Evolutionary conservation across 306 rosid genomes (phyloP), one percentile per base, ranked within the genome.

Genomic region (Comarum palustre): DNA sequence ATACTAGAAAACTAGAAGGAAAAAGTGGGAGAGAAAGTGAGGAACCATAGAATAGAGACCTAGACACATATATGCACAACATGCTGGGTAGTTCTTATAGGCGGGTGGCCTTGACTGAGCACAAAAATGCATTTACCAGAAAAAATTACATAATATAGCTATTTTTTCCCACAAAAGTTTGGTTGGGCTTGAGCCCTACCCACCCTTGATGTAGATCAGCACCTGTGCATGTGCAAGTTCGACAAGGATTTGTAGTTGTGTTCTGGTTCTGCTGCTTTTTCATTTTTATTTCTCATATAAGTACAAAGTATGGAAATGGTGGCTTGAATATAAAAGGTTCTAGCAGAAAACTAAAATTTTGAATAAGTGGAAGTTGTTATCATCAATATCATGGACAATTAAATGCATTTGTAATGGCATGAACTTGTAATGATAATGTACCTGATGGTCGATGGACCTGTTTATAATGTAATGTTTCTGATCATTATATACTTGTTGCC

Each of bases 401-500:
- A 25, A 19, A 22, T 19, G 50, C 25, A 67, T 66, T 54, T 5
- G 15, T 25, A 46, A 54, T 20, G 5, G 57, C 27, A 29, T 59
- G 27, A 15, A 42, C 42, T 50, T 27, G 20, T 27, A 2, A 31
- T 43, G 45, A 16, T n/a, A 38, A 29, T 46, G 76, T 68, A 73
- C n/a, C n/a, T n/a, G n/a, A n/a, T n/a, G n/a, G 50, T 39, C 3
- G 4, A 62, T 29, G 1, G 14, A 13, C 27, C 36, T 32, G 74
- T 51, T 76, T 48, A 24, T 73, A 38, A 45, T 48, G 50, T 16
- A 67, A 6, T 32, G 43, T 72, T 76, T 76, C 72, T 86, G 59
- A 87, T 76, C 29, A 32, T 17, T 50, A 69, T 50, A n/a, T 47
- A 48, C 29, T 75, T 36, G 48, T 73, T 84, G 50, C 4, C 34